A percentile compares a stretch with the other conserved stretches of the same genome.
These are phyloP conservation scores for Aureobasidium lini DNA, from an alignment of 2,329 filamentous ascomycete genomes.

Conservation along the genomic window DNA sequence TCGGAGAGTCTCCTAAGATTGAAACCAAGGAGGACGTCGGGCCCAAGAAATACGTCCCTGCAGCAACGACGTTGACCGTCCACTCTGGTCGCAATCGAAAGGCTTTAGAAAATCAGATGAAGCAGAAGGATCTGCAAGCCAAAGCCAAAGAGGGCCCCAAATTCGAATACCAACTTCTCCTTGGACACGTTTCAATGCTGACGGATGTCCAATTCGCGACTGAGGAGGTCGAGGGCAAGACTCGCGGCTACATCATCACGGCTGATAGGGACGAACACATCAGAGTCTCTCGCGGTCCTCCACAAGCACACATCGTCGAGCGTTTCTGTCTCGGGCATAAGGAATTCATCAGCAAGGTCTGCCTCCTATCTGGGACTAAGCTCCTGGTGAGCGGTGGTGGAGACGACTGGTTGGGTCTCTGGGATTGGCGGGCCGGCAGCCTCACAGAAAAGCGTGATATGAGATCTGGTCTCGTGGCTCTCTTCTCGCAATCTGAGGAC, in stretches of 20 bases:
- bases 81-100: slow-evolving; percentile 54
- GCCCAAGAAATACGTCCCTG: slow-evolving; percentile 39
- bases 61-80: slow-evolving; percentile 52
- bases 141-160: slow-evolving; percentile 39
- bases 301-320: slow-evolving; percentile 84
- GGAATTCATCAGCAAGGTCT: slow-evolving; percentile 73
- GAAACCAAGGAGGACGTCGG: slow-evolving; percentile 18
- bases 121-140: slow-evolving; percentile 33
- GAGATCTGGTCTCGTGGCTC: slow-evolving; percentile 18
- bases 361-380: slow-evolving; percentile 52
- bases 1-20: slow-evolving; percentile 18
- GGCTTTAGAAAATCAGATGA: slow-evolving; percentile 50
- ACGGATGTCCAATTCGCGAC: slow-evolving; percentile 60
- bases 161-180: slow-evolving; percentile 70
- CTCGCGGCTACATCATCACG: slow-evolving; percentile 56
- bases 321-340: slow-evolving; percentile 81
- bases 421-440: slow-evolving; percentile 64
- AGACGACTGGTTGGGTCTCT: slow-evolving; percentile 69
- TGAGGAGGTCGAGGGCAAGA: slow-evolving; percentile 37
- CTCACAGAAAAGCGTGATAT: slow-evolving; percentile 51
- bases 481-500: not conserved
- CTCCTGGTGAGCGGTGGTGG: slow-evolving; percentile 79
- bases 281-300: slow-evolving; percentile 70
- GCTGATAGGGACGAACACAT: slow-evolving; percentile 76
- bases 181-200: slow-evolving; percentile 93